Evolutionary conservation across 306 rosid species (phyloP), one percentile per base, ranked within the genome.

Genomic region (Sechiopsis laciniata): DNA sequence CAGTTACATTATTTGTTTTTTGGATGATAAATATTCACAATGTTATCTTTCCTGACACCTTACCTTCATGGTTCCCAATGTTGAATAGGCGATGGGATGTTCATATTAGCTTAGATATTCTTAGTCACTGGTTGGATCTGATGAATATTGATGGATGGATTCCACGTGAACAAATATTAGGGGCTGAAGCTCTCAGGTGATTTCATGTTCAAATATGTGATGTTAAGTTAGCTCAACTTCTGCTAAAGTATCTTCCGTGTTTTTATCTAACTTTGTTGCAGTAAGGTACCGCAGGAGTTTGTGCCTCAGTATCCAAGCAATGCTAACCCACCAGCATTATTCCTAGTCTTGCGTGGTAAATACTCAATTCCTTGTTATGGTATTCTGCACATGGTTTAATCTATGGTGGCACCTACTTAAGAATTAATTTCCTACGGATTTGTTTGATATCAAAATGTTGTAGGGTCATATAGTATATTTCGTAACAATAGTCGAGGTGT

Each of bases 131-230:
- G 99, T 80, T 94, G 78, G 99, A 94, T 86, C 84, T 94, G 59
- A 86, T 94, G 88, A 94, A 94, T 46, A 13, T 88, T 70, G 99
- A 94, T 84, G 99, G 99, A 82, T 94, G 99, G 99, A 94, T 94
- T 84, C 99, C 99, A 19, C 97, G 97, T 61, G 99, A 94, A 76
- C 99, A 94, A 85, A 91, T 94, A 84, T 85, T 94, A 80, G 98
- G 98, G 60, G 80, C 95, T 58, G 99, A 91, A 84, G 97, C 97
- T 56, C 82, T 83, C 78, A 94, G 99, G 99, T 93, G 42, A 76
- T 37, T 77, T 62, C 50, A 46, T 82, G 58, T 75, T 78, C 69
- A 72, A 78, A 16, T 78, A 17, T 51, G 54, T 81, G 75, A 22
- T 40, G 37, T 48, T 52, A 29, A 48, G 14, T 70, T 22, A 15